Base-by-base conservation (phyloP, 1,284 basidiomycete genomes). In the Apiotrichum domesticum region DNA sequence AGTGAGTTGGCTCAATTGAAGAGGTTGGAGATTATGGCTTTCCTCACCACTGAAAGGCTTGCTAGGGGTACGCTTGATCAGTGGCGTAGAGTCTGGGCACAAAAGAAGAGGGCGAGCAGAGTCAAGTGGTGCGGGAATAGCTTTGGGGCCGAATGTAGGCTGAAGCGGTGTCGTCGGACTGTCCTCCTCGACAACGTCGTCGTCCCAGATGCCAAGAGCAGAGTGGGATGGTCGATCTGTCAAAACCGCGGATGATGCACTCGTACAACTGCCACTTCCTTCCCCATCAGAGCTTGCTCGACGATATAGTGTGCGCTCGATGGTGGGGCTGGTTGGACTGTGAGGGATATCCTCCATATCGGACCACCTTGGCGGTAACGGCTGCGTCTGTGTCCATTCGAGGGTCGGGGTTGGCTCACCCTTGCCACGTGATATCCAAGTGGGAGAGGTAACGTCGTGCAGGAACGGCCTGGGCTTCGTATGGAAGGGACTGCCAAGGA, bases 401-500 rank as follows among this genome's bases (percentile, higher is more conserved):
- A 49, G 47, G 3, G 47, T 5, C 11, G 10, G 9, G 10, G 35
- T 15, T 9, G 29, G 41, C 3, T 52, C 11, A 10, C 45, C 44
- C 15, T 41, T 47, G 11, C 45, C 35, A 29, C 47, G 47, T 1
- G 54, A 14, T 7, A 35, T 43, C 47, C 54, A 55, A 6, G 54
- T 44, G 3, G 54, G 54, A 4, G 54, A 50, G 3, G 15, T 35
- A 9, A 42, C 29, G 44, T 54, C 56, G 35, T 46, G 45, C 29
- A 42, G 33, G 44, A 39, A 44, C 7, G 63, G 66, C 33, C 65
- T 45, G 4, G 56, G 59, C 45, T 66, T 66, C 42, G 58, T 55
- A 42, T 57, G 62, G 59, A 74, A 74, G 10, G 72, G 72, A 46
- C 68, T 69, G 15, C 71, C 71, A 3, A 72, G 66, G 32, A 72